Evolutionary conservation across 2,329 filamentous ascomycete species (phyloP), one percentile per base, ranked within the genome.

Genomic region (Alternaria viburni): DNA sequence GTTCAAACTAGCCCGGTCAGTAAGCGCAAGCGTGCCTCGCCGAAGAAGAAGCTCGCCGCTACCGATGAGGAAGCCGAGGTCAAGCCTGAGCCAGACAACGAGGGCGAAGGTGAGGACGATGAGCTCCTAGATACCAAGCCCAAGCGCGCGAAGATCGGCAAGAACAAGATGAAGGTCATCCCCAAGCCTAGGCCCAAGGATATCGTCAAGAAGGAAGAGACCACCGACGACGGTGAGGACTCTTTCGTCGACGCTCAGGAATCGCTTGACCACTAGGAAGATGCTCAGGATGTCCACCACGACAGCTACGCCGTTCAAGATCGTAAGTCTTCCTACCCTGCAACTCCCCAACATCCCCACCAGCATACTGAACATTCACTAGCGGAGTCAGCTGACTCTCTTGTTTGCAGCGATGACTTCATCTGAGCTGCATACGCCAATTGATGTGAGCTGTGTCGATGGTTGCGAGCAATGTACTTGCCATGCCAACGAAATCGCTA

Each of bases 11-110:
- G 21, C 6, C 23, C 57, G 3, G 64, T 30, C 0, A 54, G 60
- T 0, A 76, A 75, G 67, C 72, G 72, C n/a, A 76, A 74, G 65
- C 70, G 67, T 5, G 59, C 50, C 1, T 19, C 62, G 0, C 50
- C 61, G 8, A 66, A 59, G 21, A 68, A 72, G 44, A 55, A 57
- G n/a, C 3, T 26, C 19, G 12, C 23, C 9, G 4, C 56, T 2
- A n/a, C 26, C 17, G 15, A 25, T 17, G 17, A 21, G n/a, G 58
- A 60, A 15, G 47, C 58, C 17, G 19, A 55, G 15, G n/a, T 41
- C 57, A 60, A 64, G 32, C n/a, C 41, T 9, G 56, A 60, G 0
- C 10, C 54, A 2, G 28, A 58, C 6, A 50, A 54, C 17, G 60
- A 66, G 3, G 47, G 49, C 17, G 15, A 23, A 19, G 36, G 28